Evolutionary conservation across 495 filamentous ascomycete genomes (phyloP).

Genomic region (Penicillium mononematosum): DNA sequence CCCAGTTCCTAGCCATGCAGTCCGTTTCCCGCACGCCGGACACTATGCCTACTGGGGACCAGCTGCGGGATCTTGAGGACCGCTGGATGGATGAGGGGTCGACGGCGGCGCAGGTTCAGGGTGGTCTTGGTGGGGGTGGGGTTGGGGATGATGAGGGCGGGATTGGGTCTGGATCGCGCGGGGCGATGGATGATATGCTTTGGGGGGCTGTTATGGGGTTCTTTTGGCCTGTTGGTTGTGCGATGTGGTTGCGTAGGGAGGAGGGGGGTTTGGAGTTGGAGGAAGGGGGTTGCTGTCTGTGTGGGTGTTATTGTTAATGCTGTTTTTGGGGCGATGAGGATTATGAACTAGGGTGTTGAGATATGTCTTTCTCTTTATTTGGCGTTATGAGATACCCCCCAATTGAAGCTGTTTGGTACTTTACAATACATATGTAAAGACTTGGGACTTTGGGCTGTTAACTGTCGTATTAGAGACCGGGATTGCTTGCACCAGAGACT

Average conservation of each 20-base stretch:
- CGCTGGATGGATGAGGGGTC: conserved; percentile 84
- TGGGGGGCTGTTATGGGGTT: conserved; percentile 88
- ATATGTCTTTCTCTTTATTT: conserved; percentile 5
- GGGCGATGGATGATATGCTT: conserved; percentile 77
- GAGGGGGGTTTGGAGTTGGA: conserved; percentile 83
- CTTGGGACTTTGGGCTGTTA: background rate
- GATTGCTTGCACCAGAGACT: background rate
- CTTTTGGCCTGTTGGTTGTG: conserved; percentile 86
- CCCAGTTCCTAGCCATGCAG: conserved; percentile 81
- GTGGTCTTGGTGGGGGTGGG: conserved; percentile 31
- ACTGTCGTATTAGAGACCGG: conserved; percentile 4
- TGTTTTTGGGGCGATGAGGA: conserved; percentile 64
- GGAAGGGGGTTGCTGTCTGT: conserved; percentile 79
- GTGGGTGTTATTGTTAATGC: conserved; percentile 75
- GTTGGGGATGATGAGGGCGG: conserved; percentile 53
- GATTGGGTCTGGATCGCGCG: conserved; percentile 43
- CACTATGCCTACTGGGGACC: conserved; percentile 69
- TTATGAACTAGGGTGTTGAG: conserved; percentile 38
- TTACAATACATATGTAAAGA: background rate
- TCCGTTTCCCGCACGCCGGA: conserved; percentile 76
- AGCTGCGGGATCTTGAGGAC: conserved; percentile 72
- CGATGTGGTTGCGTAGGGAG: conserved; percentile 81
- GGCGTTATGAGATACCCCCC: conserved; percentile 30
- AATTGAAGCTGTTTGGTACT: conserved; percentile 3
- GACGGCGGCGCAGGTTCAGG: conserved; percentile 40